These are phyloP conservation scores for Apophysomyces sp. DNA, from an alignment of 371 early-diverging fungal species.

Conservation along the genomic window DNA sequence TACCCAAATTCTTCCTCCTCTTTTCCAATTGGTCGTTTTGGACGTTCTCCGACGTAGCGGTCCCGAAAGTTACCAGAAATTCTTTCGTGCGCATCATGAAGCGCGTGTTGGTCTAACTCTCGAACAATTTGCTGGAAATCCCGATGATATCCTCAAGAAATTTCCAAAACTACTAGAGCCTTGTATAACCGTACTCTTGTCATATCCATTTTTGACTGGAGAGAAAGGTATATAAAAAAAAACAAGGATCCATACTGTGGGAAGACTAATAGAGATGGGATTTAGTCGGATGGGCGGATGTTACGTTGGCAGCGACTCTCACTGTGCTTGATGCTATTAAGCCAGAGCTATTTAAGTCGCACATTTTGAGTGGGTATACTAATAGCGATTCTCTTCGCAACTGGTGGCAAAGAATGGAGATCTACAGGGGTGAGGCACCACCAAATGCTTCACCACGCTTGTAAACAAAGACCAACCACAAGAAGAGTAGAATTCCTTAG, in stretches of 20 bases:
- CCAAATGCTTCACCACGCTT: too few relatives aligned
- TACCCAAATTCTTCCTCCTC: background rate
- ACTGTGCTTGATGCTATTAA: conserved; percentile 1
- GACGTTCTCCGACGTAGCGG: background rate
- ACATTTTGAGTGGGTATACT: conserved; percentile 10
- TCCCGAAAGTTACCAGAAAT: background rate
- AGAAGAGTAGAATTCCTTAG: too few relatives aligned
- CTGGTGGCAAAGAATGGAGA: conserved; percentile 18
- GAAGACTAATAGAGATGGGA: background rate
- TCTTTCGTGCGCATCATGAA: conserved; percentile 8
- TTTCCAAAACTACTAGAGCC: background rate
- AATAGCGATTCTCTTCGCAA: background rate
- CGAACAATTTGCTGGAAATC: conserved; percentile 12
- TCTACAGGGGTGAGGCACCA: conserved; percentile 8
- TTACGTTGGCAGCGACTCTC: conserved; percentile 12
- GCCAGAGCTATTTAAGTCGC: conserved; percentile 12
- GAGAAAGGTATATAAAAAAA: conserved; percentile 9
- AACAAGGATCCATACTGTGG: conserved; percentile 9
- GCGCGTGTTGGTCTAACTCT: conserved; percentile 4
- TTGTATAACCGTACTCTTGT: background rate
- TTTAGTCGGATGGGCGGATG: conserved; percentile 20
- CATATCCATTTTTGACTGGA: conserved; percentile 17
- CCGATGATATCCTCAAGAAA: background rate
- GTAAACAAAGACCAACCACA: too few relatives aligned
- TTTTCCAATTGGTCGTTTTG: conserved; percentile 13